Conservation (phyloP, 495 filamentous ascomycete species). For the Gamarada debralockiae region DNA sequence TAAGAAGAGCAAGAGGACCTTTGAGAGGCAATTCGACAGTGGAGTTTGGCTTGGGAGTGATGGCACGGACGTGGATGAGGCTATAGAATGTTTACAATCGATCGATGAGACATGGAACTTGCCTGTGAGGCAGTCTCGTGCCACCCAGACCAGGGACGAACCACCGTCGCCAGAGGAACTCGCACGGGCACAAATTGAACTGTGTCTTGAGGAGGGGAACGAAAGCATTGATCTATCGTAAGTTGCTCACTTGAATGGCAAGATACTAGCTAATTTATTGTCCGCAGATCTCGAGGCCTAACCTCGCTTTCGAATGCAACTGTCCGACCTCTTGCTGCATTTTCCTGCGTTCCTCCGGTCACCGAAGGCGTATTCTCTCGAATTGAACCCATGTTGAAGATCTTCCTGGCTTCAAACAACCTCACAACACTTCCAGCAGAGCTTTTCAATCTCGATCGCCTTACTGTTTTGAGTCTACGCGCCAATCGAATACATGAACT, state of each 20-base stretch:
- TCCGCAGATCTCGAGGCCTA: constrained; percentile 31
- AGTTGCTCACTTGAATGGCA: constrained; percentile 24
- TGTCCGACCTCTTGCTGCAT: constrained; percentile 54
- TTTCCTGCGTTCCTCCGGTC: constrained; percentile 47
- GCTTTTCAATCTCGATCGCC: constrained; percentile 48
- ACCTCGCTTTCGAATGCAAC: constrained; percentile 38
- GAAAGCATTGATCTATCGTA: constrained; percentile 66
- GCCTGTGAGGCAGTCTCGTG: constrained; percentile 22
- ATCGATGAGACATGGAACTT: background rate
- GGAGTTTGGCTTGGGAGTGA: constrained; percentile 81
- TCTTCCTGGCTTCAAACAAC: constrained; percentile 62
- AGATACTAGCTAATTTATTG: background rate
- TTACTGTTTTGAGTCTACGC: constrained; percentile 70
- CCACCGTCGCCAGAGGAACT: constrained; percentile 27
- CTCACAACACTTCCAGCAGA: constrained; percentile 47
- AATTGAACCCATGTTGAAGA: constrained; percentile 48
- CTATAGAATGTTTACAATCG: constrained; percentile 9
- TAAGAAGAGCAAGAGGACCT: constrained; percentile 48
- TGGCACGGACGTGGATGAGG: constrained; percentile 30
- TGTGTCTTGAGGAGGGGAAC: constrained; percentile 56
- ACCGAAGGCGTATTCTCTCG: constrained; percentile 13
- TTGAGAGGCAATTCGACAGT: constrained; percentile 69
- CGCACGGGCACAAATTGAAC: constrained; percentile 38
- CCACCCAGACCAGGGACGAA: constrained; percentile 11
- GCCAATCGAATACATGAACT: constrained; percentile 63